These are phyloP conservation scores for Naematelia encephala DNA, from an alignment of 768 basidiomycete species.

Conservation along the genomic window DNA sequence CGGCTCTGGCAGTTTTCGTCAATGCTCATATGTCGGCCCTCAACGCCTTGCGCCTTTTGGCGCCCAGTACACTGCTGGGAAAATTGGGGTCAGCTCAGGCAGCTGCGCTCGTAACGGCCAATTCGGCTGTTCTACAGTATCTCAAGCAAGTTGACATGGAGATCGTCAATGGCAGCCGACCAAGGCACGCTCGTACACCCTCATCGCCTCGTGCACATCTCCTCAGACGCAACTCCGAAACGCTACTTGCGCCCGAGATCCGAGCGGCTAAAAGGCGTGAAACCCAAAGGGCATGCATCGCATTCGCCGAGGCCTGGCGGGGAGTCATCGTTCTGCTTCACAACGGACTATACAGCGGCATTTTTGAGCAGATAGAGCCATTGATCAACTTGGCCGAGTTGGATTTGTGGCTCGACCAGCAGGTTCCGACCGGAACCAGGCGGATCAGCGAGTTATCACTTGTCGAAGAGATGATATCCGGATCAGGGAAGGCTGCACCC, in stretches of 20 bases:
- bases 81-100: conserved; percentile 15
- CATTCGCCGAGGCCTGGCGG: conserved; percentile 25
- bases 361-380: conserved; percentile 6
- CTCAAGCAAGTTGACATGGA: neutral
- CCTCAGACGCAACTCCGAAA: conserved; percentile 36
- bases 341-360: conserved; percentile 1
- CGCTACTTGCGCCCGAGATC: conserved; percentile 27
- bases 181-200: conserved; percentile 22
- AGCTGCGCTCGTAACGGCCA: conserved; percentile 8
- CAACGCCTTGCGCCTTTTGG: conserved; percentile 76
- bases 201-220: conserved; percentile 37
- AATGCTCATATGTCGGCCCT: conserved; percentile 71
- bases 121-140: conserved; percentile 8
- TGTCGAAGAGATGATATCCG: neutral
- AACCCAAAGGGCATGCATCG: conserved; percentile 20
- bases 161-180: conserved; percentile 6
- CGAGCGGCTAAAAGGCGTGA: conserved; percentile 25
- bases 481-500: neutral
- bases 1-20: conserved; percentile 67
- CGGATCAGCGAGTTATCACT: neutral
- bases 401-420: neutral
- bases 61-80: conserved; percentile 59
- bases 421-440: neutral
- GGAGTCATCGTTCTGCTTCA: neutral
- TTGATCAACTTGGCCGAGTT: neutral